These are phyloP conservation scores for Aspergillus conjunctus DNA, from an alignment of 495 filamentous ascomycete genomes.

Conservation along the genomic window DNA sequence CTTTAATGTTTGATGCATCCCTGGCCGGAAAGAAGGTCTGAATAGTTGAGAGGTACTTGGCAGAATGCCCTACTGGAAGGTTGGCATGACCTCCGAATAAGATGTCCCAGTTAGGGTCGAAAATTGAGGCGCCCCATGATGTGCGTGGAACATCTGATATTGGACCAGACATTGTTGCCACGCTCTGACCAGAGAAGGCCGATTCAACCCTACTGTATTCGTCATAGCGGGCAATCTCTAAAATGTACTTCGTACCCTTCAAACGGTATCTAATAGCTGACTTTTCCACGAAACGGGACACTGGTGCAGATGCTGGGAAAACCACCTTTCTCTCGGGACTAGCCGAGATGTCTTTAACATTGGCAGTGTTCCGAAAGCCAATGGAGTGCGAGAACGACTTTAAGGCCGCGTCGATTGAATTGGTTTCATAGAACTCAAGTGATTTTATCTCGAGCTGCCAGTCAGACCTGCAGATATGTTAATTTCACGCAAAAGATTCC, in stretches of 20 bases:
- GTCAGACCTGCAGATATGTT: constrained; percentile 33
- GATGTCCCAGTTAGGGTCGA: constrained; percentile 54
- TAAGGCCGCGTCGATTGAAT: constrained; percentile 29
- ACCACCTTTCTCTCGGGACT: constrained; percentile 29
- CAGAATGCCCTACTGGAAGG: constrained; percentile 31
- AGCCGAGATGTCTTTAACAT: constrained; percentile 26
- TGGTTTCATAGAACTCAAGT: constrained; percentile 33
- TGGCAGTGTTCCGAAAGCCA: constrained; percentile 22
- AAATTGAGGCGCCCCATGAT: constrained; percentile 52
- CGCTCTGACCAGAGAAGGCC: constrained; percentile 1
- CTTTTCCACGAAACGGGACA: constrained; percentile 49
- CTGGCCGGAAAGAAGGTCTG: constrained; percentile 49
- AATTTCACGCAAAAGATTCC: constrained; percentile 1
- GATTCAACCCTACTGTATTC: constrained; percentile 40
- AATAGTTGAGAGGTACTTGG: constrained; percentile 44
- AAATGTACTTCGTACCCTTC: constrained; percentile 50
- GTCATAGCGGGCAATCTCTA: constrained; percentile 60
- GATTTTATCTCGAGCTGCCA: constrained; percentile 45
- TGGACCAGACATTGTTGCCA: constrained; percentile 17
- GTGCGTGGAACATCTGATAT: constrained; percentile 27
- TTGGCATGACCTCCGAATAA: constrained; percentile 37
- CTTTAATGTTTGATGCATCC: constrained; percentile 10
- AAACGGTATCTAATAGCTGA: constrained; percentile 52
- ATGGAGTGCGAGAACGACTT: constrained; percentile 32
- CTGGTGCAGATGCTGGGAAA: constrained; percentile 26